Evolutionary conservation across 345 rosid genomes (phyloP).

Genomic region (Eucalyptus erythrocorys): DNA sequence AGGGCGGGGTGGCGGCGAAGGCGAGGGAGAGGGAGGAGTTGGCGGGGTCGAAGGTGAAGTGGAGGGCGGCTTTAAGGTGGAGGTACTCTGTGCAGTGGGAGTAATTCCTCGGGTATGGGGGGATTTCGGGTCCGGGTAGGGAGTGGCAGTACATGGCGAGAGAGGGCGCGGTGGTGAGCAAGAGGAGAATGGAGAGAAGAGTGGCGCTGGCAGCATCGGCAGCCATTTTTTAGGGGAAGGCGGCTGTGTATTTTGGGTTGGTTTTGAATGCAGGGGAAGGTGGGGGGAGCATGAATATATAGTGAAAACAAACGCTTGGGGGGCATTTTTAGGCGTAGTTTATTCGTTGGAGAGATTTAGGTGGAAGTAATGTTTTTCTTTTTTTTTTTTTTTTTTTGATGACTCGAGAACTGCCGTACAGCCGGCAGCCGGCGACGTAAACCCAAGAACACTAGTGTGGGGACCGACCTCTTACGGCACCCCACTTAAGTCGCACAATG

Average conservation of each 20-base stretch:
- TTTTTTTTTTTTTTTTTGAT: too few species aligned
- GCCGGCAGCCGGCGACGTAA: too few species aligned
- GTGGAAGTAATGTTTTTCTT: neutral
- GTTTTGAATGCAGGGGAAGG: neutral
- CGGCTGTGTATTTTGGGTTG: neutral
- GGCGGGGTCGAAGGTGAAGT: constrained; percentile 24
- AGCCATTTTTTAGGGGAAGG: neutral
- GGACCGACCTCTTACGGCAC: too few species aligned
- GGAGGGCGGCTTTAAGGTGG: constrained; percentile 39
- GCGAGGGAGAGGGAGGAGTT: constrained; percentile 57
- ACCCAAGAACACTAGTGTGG: too few species aligned
- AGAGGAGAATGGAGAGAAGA: neutral
- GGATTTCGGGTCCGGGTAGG: accelerated
- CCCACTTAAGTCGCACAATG: too few species aligned
- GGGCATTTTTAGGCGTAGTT: neutral
- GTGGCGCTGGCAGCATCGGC: neutral
- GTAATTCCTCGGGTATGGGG: constrained; percentile 8
- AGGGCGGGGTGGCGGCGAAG: constrained; percentile 57
- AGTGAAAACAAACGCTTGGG: neutral
- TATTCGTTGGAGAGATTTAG: neutral
- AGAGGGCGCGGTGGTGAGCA: neutral
- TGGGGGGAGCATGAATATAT: neutral
- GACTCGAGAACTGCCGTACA: too few species aligned
- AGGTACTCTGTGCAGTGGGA: constrained; percentile 16
- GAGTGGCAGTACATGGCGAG: neutral